Evolutionary conservation across 441 rosid species (phyloP).

Genomic region (Adansonia gregorii): DNA sequence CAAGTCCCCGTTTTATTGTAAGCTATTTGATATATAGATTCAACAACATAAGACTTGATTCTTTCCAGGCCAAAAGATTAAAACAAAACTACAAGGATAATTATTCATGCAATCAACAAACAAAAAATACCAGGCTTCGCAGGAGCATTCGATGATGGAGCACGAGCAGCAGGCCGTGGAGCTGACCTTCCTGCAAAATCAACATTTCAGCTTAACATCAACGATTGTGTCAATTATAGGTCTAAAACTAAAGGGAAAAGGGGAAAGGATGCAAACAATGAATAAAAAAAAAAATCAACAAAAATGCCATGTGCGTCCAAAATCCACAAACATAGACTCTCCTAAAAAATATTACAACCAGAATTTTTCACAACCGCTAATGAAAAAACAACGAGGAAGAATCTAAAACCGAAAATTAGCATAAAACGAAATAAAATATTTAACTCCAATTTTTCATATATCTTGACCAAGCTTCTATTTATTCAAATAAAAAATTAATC

Average conservation of each 20-base stretch:
- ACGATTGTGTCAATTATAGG: neutral
- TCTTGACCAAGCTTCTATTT: neutral
- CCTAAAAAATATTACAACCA: neutral
- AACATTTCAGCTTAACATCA: neutral
- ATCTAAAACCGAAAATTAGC: neutral
- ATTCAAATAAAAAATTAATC: neutral
- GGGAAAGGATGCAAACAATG: neutral
- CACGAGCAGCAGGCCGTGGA: slow-evolving; percentile 22
- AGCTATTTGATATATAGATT: neutral
- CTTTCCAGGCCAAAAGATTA: neutral
- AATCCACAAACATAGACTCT: neutral
- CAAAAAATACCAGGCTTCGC: slow-evolving; percentile 20
- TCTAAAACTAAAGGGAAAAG: neutral
- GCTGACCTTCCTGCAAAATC: slow-evolving; percentile 31
- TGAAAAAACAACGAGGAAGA: neutral
- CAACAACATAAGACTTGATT: neutral
- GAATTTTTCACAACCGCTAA: neutral
- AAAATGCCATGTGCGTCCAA: neutral
- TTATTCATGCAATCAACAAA: neutral
- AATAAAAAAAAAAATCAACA: neutral
- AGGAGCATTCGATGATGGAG: slow-evolving; percentile 26
- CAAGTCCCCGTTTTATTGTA: neutral
- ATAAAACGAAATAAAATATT: neutral
- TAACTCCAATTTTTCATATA: neutral
- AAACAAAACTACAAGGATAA: neutral